These are phyloP conservation scores for Verbena officinalis DNA, from an alignment of 257 asterid species.

Conservation along the genomic window DNA sequence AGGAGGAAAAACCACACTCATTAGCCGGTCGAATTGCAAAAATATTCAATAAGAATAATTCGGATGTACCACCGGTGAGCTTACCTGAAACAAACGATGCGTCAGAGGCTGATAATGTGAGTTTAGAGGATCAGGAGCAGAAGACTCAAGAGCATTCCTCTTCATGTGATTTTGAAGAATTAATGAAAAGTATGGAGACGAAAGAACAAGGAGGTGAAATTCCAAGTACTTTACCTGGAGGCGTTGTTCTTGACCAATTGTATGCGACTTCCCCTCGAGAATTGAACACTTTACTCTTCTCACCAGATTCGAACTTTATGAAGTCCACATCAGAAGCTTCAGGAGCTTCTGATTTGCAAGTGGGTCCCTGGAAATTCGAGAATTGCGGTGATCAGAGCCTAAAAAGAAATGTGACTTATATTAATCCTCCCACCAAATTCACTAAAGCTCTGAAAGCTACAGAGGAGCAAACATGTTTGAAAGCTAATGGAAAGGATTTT, in stretches of 20 bases:
- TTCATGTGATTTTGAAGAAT: conserved; percentile 62
- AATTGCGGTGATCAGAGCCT: conserved; percentile 55
- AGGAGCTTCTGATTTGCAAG: conserved; percentile 70
- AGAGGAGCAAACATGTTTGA: conserved; percentile 85
- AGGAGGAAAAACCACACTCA: conserved; percentile 61
- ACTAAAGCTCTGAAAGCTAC: conserved; percentile 80
- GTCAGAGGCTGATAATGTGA: conserved; percentile 54
- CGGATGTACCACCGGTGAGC: conserved; percentile 50
- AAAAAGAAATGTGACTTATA: conserved; percentile 61
- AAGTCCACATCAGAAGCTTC: conserved; percentile 61
- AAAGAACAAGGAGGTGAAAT: conserved; percentile 69
- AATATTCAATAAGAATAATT: conserved; percentile 64
- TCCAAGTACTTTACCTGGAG: conserved; percentile 75
- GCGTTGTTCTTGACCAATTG: conserved; percentile 74
- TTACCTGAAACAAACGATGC: conserved; percentile 50
- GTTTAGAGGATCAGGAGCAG: conserved; percentile 38
- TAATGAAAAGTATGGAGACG: conserved; percentile 62
- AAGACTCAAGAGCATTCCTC: conserved; percentile 55
- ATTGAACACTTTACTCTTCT: conserved; percentile 70
- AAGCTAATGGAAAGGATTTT: conserved; percentile 75
- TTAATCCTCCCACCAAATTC: conserved; percentile 80
- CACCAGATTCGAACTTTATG: conserved; percentile 65
- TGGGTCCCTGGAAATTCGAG: conserved; percentile 83
- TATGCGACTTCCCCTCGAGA: conserved; percentile 65
- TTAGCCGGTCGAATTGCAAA: conserved; percentile 86